These are phyloP conservation scores for Blastobotrys persicus DNA, from an alignment of 1,139 yeast species.

Conservation along the genomic window DNA sequence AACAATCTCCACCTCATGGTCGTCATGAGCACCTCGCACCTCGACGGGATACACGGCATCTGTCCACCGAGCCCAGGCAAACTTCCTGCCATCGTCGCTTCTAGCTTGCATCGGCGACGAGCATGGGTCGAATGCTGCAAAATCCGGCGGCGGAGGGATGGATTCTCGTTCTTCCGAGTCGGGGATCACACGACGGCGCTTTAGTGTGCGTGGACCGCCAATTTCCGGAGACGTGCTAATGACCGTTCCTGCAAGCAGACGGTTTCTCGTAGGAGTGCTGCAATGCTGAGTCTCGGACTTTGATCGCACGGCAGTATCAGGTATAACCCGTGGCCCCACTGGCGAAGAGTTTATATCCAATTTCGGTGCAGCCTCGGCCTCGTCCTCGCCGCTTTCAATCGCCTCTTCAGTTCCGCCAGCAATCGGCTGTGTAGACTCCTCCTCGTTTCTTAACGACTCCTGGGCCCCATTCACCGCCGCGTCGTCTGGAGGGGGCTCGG, in stretches of 20 bases:
- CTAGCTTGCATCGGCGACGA: neutral
- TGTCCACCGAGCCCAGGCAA: slow-evolving; percentile 18
- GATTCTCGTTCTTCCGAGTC: slow-evolving; percentile 2
- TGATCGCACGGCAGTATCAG: slow-evolving; percentile 1
- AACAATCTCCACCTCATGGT: slow-evolving; percentile 15
- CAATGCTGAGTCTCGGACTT: slow-evolving; percentile 7
- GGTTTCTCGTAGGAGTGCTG: slow-evolving; percentile 3
- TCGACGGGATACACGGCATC: slow-evolving; percentile 4
- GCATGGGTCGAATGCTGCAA: neutral
- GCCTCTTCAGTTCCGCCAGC: slow-evolving; percentile 4
- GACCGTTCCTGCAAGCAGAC: slow-evolving; percentile 1
- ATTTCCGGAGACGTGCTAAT: slow-evolving; percentile 2
- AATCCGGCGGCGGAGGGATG: neutral
- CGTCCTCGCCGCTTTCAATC: slow-evolving; percentile 5
- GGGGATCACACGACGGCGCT: neutral
- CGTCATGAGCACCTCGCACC: neutral
- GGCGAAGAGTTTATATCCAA: slow-evolving; percentile 5
- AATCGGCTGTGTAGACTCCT: neutral
- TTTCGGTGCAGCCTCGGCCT: neutral
- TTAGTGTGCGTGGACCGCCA: neutral
- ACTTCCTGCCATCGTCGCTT: slow-evolving; percentile 1
- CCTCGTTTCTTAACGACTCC: neutral
- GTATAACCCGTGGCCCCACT: slow-evolving; percentile 1
- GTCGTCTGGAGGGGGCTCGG: neutral
- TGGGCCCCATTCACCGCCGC: neutral